Evolutionary conservation across 73 alveolate species (phyloP).

Genomic region (Paramecium octaurelia): DNA sequence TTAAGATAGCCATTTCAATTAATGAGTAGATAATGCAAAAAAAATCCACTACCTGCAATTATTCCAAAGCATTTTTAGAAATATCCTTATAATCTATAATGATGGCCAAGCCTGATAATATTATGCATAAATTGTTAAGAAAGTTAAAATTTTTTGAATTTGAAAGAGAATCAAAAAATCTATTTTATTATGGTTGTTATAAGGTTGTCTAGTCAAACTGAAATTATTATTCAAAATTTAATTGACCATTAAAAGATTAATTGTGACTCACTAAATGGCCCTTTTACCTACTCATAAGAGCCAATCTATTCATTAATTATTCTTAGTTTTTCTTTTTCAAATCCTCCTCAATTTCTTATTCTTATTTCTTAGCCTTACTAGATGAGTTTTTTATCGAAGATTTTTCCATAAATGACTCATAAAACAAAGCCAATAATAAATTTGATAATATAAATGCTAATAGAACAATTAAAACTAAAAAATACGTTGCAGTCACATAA

Average conservation of each 20-base stretch:
- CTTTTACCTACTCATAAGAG: neutral
- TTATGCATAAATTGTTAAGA: neutral
- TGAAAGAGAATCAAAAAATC: neutral
- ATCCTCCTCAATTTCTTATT: neutral
- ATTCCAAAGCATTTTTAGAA: neutral
- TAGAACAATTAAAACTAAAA: neutral
- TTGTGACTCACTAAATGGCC: neutral
- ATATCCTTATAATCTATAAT: neutral
- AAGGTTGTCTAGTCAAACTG: neutral
- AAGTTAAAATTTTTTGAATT: neutral
- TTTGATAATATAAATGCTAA: conserved; percentile 42
- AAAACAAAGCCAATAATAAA: neutral
- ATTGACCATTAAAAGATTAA: neutral
- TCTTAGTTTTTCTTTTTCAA: neutral
- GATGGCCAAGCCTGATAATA: neutral
- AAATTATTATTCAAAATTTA: neutral
- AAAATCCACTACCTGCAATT: neutral
- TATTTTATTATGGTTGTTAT: neutral
- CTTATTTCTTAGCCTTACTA: neutral
- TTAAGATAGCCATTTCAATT: neutral
- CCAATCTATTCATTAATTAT: conserved; percentile 5
- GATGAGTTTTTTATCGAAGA: neutral
- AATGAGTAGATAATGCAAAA: neutral
- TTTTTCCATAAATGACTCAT: conserved; percentile 9
- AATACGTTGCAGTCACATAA: neutral